A percentile compares a stretch with the other conserved stretches of the same genome.
Conservation (phyloP, 192 early-diverging fungal species). For the Allomyces javanicus region DNA sequence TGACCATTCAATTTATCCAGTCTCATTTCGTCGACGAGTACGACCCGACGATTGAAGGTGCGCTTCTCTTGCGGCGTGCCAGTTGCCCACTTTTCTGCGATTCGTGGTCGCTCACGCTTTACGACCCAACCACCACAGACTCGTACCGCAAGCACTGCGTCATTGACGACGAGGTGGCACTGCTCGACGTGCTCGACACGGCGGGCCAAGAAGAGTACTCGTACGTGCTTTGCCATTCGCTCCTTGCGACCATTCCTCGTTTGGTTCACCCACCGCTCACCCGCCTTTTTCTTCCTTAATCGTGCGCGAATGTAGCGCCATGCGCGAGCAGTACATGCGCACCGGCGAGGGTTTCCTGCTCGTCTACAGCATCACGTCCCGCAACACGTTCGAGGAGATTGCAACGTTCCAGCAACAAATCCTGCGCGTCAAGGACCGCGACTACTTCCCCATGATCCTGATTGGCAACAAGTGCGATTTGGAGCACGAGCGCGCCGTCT, state of each 20-base stretch:
- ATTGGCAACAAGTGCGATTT: constrained; percentile 90
- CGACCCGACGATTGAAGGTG: constrained; percentile 88
- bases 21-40: constrained; percentile 76
- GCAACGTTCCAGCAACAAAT: constrained; percentile 83
- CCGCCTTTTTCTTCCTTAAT: neutral
- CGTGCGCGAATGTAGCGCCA: constrained; percentile 26
- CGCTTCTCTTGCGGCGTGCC: neutral
- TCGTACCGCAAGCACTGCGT: constrained; percentile 93
- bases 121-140: constrained; percentile 22
- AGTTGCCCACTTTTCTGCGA: neutral
- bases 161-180: constrained; percentile 68
- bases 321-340: constrained; percentile 94
- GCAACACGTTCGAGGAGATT: constrained; percentile 80
- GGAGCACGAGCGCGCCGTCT: constrained; percentile 62
- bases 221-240: constrained; percentile 9
- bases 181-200: constrained; percentile 86
- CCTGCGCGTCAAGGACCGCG: constrained; percentile 81
- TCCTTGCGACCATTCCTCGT: too few relatives aligned
- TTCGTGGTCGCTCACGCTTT: too few relatives aligned
- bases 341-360: constrained; percentile 88
- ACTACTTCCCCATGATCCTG: constrained; percentile 73
- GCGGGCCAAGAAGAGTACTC: constrained; percentile 93
- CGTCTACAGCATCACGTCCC: constrained; percentile 80
- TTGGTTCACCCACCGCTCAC: too few relatives aligned
- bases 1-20: constrained; percentile 66